phyloP scores from a whole-genome alignment of 2,329 filamentous ascomycete species.

The Tolypocladium nubicola region DNA sequence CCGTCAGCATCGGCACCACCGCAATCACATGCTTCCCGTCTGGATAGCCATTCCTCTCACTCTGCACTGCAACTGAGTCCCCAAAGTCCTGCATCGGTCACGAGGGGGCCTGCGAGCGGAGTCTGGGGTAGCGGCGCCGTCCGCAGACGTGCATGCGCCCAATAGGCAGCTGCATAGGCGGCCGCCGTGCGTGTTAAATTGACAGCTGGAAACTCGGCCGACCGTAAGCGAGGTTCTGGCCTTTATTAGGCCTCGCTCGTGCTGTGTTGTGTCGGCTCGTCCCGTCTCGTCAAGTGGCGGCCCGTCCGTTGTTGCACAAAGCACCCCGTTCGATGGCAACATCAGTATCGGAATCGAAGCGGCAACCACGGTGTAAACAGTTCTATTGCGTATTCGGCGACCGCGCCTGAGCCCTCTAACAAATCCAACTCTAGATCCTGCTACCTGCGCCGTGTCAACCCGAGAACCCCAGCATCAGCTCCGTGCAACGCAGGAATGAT shows the following conservation, averaged over 20 bases:
- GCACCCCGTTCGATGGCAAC: neutral
- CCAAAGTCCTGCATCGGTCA: neutral
- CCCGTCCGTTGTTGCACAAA: neutral
- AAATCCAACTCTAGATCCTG: constrained; percentile 14
- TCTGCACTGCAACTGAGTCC: neutral
- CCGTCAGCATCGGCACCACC: neutral
- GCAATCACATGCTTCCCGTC: neutral
- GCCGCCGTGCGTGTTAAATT: neutral
- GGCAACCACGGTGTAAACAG: no score
- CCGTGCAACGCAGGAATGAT: neutral
- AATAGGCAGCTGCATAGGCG: neutral
- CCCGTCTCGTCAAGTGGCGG: neutral
- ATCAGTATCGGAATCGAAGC: neutral
- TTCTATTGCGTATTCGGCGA: neutral
- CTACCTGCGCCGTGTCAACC: constrained; percentile 16
- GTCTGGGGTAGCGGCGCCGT: neutral
- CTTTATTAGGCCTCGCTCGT: neutral
- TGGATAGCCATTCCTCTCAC: neutral
- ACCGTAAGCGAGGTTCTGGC: neutral
- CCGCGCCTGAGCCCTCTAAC: neutral
- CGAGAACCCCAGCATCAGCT: neutral
- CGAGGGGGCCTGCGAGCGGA: neutral
- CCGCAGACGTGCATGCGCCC: neutral
- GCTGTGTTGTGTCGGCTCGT: neutral
- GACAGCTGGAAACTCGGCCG: neutral